These are phyloP conservation scores for Boechera retrofracta DNA, from an alignment of 345 rosid genomes.

Conservation along the genomic window DNA sequence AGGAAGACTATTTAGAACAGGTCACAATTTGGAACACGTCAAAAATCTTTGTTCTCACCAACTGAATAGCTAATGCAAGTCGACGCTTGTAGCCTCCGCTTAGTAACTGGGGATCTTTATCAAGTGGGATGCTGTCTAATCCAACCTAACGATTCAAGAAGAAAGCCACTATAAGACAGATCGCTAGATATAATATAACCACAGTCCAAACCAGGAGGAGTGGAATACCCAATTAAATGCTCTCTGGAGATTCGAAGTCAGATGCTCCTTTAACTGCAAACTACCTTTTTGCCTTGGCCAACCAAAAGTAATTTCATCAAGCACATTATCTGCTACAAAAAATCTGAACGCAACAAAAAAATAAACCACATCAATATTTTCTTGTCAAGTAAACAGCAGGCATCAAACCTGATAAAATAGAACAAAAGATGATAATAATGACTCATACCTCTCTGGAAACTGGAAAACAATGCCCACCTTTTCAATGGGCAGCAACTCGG, in stretches of 20 bases:
- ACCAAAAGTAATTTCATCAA: slow-evolving; percentile 88
- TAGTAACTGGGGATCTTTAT: slow-evolving; percentile 84
- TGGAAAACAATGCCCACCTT: slow-evolving; percentile 94
- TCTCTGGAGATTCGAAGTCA: slow-evolving; percentile 78
- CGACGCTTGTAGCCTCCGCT: slow-evolving; percentile 96
- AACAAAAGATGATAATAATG: background rate
- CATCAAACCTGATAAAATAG: slow-evolving; percentile 23
- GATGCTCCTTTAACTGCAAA: slow-evolving; percentile 63
- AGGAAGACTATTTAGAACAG: slow-evolving; percentile 19
- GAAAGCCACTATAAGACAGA: slow-evolving; percentile 17
- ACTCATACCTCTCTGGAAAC: slow-evolving; percentile 85
- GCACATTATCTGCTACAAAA: slow-evolving; percentile 84
- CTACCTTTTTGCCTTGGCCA: slow-evolving; percentile 87
- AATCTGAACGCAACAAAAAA: slow-evolving; percentile 52
- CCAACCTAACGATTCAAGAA: slow-evolving; percentile 69
- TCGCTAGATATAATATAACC: slow-evolving; percentile 13
- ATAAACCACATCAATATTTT: slow-evolving; percentile 7
- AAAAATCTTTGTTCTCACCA: slow-evolving; percentile 56
- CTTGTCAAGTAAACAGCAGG: background rate
- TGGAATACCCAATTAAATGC: slow-evolving; percentile 80
- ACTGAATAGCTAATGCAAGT: slow-evolving; percentile 89
- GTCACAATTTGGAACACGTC: background rate
- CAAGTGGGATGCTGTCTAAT: slow-evolving; percentile 72
- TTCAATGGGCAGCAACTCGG: slow-evolving; percentile 60
- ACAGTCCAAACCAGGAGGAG: slow-evolving; percentile 31